Conservation (phyloP, 768 basidiomycete genomes). For the Suillus ampliporus region DNA sequence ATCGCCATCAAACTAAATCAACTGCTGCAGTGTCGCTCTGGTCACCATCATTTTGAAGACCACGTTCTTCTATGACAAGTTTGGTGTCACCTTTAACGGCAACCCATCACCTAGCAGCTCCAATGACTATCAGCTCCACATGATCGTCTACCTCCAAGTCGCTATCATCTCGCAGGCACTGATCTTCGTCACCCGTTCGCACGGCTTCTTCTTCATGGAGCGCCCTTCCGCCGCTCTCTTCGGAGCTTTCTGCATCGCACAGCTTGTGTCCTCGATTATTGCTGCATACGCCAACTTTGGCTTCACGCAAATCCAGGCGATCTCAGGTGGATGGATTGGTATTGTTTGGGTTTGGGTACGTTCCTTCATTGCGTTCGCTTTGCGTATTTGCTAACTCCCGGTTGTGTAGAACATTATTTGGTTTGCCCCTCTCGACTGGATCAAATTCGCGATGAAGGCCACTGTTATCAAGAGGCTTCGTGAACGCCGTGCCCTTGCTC, state of each 20-base stretch:
- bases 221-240: conserved; percentile 89
- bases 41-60: conserved; percentile 88
- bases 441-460: conserved; percentile 97
- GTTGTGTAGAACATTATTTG: conserved; percentile 82
- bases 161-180: conserved; percentile 99
- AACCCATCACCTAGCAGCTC: conserved; percentile 26
- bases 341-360: conserved; percentile 96
- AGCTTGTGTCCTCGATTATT: conserved; percentile 94
- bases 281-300: conserved; percentile 93
- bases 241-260: conserved; percentile 90
- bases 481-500: conserved; percentile 53
- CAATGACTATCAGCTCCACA: conserved; percentile 82
- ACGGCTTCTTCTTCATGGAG: conserved; percentile 97
- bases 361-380: conserved; percentile 20
- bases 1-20: conserved; percentile 15
- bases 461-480: conserved; percentile 89
- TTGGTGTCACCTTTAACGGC: conserved; percentile 66
- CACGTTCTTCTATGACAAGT: conserved; percentile 87
- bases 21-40: conserved; percentile 63
- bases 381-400: conserved; percentile 16
- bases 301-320: conserved; percentile 81
- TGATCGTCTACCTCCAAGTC: conserved; percentile 93
- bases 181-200: conserved; percentile 95
- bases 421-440: conserved; percentile 94
- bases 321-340: conserved; percentile 96